These are phyloP conservation scores for Penicillium cinerascens DNA, from an alignment of 495 filamentous ascomycete species.

Conservation along the genomic window DNA sequence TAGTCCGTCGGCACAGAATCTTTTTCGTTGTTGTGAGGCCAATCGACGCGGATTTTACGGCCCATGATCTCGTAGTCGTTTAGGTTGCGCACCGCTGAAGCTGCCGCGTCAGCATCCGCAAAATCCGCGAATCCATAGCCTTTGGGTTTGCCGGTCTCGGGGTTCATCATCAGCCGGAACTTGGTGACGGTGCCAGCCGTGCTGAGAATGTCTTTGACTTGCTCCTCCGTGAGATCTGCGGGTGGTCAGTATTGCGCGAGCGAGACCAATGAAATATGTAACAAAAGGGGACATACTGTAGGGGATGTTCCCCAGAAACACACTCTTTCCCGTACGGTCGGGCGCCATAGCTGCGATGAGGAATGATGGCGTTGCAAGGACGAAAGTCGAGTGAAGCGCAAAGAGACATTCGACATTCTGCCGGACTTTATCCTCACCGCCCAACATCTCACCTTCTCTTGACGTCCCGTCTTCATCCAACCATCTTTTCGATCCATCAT, in stretches of 20 bases:
- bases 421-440: conserved; percentile 24
- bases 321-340: conserved; percentile 57
- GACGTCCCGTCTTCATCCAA: conserved; percentile 24
- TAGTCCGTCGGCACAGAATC: conserved; percentile 61
- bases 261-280: not conserved
- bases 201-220: conserved; percentile 87
- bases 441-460: conserved; percentile 21
- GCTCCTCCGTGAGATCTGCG: conserved; percentile 85
- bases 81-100: conserved; percentile 90
- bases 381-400: conserved; percentile 9
- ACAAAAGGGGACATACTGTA: conserved; percentile 42
- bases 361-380: conserved; percentile 1
- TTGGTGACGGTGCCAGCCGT: conserved; percentile 83
- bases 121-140: conserved; percentile 97
- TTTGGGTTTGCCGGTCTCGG: conserved; percentile 90
- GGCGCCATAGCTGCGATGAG: conserved; percentile 46
- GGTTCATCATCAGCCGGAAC: conserved; percentile 93
- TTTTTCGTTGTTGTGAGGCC: conserved; percentile 83
- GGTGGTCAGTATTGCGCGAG: conserved; percentile 9
- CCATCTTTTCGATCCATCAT: conserved; percentile 9
- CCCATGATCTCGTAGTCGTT: conserved; percentile 97
- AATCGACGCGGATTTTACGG: conserved; percentile 89
- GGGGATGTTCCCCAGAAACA: conserved; percentile 85
- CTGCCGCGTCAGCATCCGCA: conserved; percentile 82
- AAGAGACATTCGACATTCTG: conserved; percentile 26